Evolutionary conservation across 1,284 basidiomycete species (phyloP), one percentile per base, ranked within the genome.

Genomic region (Porogramme epimiltina): DNA sequence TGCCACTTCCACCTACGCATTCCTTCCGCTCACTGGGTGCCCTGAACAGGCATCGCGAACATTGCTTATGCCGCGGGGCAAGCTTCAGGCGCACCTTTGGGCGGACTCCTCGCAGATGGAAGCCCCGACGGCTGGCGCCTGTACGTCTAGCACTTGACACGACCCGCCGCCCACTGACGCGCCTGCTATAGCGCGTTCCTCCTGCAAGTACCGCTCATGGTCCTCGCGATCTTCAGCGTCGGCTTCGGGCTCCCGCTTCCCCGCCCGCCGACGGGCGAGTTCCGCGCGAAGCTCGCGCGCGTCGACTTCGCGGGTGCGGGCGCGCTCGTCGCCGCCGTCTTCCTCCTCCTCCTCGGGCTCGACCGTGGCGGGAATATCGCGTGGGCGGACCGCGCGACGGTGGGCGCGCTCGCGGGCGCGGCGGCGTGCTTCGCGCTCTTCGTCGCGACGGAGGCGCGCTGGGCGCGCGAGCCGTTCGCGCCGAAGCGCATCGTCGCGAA

Each of bases 51-150:
- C 1, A 62, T 85, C 13, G 64, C 81, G 2, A 85, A 84, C 58
- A 77, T 85, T 34, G 73, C 84, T 4, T 85, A 74, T 51, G 77
- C 82, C 0, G 68, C 72, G 10, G 83, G 83, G 9, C 79, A 79
- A 42, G 75, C 78, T 0, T 69, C 73, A 0, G 84, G 84, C 10
- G 82, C 82, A 8, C 82, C 83, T 1, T 62, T 84, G 0, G 83
- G 83, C 19, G 82, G 83, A 3, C 72, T 81, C 45, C 68, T 86
- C 4, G 73, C 80, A 3, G 83, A 85, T 58, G 79, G 8, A 31
- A 8, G 13, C 13, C 8, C 70, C 3, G 78, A 84, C 40, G 82
- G 82, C n/a, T 86, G 84, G 84, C 68, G 83, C 65, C 84, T 82
- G 82, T 80, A 52, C 11, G 28, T 31, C 13, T 13, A 8, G 28